Base-by-base conservation (phyloP, 768 basidiomycete genomes). In the Naematelia aurantialba region DNA sequence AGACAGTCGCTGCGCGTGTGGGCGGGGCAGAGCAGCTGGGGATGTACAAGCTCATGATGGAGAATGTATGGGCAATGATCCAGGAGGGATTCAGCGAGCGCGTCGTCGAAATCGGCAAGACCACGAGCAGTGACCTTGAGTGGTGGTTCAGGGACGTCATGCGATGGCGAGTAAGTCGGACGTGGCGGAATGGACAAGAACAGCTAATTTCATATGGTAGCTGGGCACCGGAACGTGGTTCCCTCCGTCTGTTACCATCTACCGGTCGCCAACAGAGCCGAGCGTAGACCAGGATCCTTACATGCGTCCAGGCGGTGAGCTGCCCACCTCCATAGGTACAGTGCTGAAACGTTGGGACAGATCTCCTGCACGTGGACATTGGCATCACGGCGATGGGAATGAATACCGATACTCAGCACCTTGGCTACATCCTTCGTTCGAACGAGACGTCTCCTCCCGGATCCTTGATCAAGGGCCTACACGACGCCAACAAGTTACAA, bases 71-170 rank as follows among this genome's bases (percentile, higher is more conserved):
- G 82, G 81, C 82, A 0, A 77, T 83, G 79, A 72, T 83, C 24
- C 79, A 81, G 66, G 82, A 84, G 69, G 82, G 81, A 0, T 83
- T 84, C 69, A 82, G 81, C 49, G 75, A 80, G 52, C 67, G 70
- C 30, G 74, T 79, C 22, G 72, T 83, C 44, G 60, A 72, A 19
- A 79, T 81, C 17, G 81, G 81, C 3, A 56, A 78, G 22, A 84
- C 82, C 3, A 81, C 79, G 3, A 81, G 82, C 2, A 76, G 79
- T 63, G 83, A 84, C 63, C 65, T 84, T 17, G 79, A 79, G 55
- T 84, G 82, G 82, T 82, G 81, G 81, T 83, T 82, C 68, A 76
- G 81, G 30, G 82, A 82, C 58, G 80, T 80, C 63, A 83, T 83
- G 80, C 81, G 80, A 45, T 65, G 63, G 65, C 54, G 39, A 19